phyloP scores from a whole-genome alignment of 441 rosid species.

The Manihot esculenta region DNA sequence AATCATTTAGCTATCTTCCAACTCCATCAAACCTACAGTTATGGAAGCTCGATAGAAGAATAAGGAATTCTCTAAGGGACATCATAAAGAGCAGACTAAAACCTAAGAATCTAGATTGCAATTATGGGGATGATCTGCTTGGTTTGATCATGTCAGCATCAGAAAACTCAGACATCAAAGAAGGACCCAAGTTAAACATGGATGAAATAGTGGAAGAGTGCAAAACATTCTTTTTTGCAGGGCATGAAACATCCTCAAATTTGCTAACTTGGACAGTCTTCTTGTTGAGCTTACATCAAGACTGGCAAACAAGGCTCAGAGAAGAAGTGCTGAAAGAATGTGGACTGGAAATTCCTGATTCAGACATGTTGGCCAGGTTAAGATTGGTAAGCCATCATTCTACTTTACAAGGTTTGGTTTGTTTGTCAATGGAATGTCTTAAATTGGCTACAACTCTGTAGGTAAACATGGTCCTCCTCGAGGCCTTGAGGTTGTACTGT shows the following conservation, averaged over 20 bases:
- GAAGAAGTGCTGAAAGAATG: constrained; percentile 43
- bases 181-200: constrained; percentile 27
- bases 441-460: no score
- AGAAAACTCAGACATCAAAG: background rate
- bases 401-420: background rate
- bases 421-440: no score
- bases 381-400: constrained; percentile 33
- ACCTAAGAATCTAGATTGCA: background rate
- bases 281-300: constrained; percentile 42
- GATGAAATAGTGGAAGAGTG: constrained; percentile 55
- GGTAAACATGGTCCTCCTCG: constrained; percentile 50
- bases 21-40: constrained; percentile 33
- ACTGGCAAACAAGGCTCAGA: constrained; percentile 55
- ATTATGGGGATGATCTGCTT: constrained; percentile 50
- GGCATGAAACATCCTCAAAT: constrained; percentile 46
- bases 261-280: constrained; percentile 48
- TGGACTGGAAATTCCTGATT: constrained; percentile 33
- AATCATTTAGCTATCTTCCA: constrained; percentile 39
- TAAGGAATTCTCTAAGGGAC: constrained; percentile 29
- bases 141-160: constrained; percentile 38
- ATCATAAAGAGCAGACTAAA: constrained; percentile 30
- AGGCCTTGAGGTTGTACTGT: constrained; percentile 50
- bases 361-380: constrained; percentile 38
- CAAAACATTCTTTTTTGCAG: constrained; percentile 51
- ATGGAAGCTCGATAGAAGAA: constrained; percentile 46